Evolutionary conservation across 805 yeast genomes (phyloP).

Genomic region (Blastobotrys peoriensis): DNA sequence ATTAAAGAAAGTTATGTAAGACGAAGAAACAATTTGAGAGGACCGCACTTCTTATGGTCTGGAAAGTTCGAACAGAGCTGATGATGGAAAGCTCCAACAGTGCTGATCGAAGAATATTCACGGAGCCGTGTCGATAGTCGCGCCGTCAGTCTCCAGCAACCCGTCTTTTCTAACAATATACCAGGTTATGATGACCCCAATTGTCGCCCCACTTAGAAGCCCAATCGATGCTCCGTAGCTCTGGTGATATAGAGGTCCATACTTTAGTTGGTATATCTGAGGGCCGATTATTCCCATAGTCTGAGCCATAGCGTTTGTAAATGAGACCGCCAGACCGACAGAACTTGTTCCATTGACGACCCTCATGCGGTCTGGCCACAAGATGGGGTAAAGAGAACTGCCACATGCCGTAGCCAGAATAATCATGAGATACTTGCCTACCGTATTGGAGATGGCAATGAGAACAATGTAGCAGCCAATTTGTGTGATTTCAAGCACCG

Average conservation of each 20-base stretch:
- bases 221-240: slow-evolving; percentile 7
- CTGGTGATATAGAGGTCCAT: slow-evolving; percentile 5
- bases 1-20: too few species aligned
- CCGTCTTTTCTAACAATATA: slow-evolving; percentile 1
- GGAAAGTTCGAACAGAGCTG: too few species aligned
- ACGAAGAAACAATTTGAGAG: too few species aligned
- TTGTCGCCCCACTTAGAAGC: slow-evolving; percentile 1
- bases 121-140: not conserved
- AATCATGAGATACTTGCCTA: slow-evolving; percentile 8
- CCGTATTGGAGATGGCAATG: slow-evolving; percentile 1
- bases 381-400: slow-evolving; percentile 3
- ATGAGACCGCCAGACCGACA: slow-evolving; percentile 6
- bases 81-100: too few species aligned
- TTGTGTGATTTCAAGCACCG: slow-evolving; percentile 1
- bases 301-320: slow-evolving; percentile 8
- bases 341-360: slow-evolving; percentile 7
- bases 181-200: slow-evolving; percentile 1
- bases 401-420: slow-evolving; percentile 6
- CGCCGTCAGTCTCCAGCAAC: slow-evolving; percentile 3
- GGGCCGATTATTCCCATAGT: slow-evolving; percentile 8
- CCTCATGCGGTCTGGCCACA: slow-evolving; percentile 8
- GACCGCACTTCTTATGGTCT: too few species aligned
- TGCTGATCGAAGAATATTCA: too few species aligned
- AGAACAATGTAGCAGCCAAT: slow-evolving; percentile 4
- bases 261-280: slow-evolving; percentile 5